Base-by-base conservation (phyloP, 2,329 filamentous ascomycete species). In the Sphaceloma murrayae region DNA sequence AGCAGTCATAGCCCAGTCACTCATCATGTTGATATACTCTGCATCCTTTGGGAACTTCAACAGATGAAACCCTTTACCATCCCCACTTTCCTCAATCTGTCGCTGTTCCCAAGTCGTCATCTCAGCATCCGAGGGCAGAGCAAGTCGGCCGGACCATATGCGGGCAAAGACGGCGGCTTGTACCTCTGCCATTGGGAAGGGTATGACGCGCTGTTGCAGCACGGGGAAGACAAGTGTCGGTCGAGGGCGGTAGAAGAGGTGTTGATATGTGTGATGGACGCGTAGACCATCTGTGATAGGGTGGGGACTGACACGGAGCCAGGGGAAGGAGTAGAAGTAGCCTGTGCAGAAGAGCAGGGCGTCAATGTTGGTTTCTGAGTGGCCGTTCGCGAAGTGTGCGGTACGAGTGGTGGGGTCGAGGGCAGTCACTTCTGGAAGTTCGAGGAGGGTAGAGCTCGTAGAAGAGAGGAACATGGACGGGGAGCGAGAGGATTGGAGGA, bases 311-410 rank as follows among this genome's bases (percentile, higher is more conserved):
- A 76, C 56, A 2, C 62, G 59, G 3, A 80, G 58, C 56, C 94
- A 95, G 0, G 87, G 86, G 47, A 82, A 83, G 4, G 80, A 79
- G 63, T 85, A 94, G 46, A 94, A 75, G 56, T 93, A 96, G 0
- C 89, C 89, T 0, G 89, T 95, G 59, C 85, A 88, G 62, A 89
- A 95, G 19, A 96, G 59, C 4, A 95, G 66, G 1, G 77, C 74
- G 55, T 95, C 88, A 46, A 96, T 63, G 24, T 78, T 67, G 2
- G 65, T 64, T 56, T 86, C 82, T 7, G 80, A 57, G 0, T 68
- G 68, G 2, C 81, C 82, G 54, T 85, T 72, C 30, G 70, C 68
- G 50, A 93, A 85, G 22, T 72, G 67, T 2, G 91, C 71, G 2
- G 73, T 78, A 49, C 77, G 71, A 42, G 73, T 64, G 3, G 70